Conservation (phyloP, 306 rosid species). For the Fragaria iinumae region DNA sequence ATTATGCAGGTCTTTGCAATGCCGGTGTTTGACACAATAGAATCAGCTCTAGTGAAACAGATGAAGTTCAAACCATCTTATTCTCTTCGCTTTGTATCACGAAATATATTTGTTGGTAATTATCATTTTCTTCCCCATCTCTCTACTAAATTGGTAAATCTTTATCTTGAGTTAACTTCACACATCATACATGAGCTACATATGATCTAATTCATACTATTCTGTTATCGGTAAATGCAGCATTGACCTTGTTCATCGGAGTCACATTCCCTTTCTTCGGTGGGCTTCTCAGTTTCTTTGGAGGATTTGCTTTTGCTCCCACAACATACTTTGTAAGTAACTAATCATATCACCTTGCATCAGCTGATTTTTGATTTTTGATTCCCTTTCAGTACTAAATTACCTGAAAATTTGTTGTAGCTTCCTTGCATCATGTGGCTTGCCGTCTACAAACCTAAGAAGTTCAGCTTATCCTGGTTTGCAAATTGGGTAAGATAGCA, state of each 20-base stretch:
- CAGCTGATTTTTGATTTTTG: not conserved
- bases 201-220: not conserved
- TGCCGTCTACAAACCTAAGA: conserved; percentile 32
- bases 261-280: conserved; percentile 47
- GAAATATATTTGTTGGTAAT: conserved; percentile 38
- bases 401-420: conserved; percentile 19
- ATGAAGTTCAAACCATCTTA: conserved; percentile 35
- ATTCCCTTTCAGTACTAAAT: not conserved
- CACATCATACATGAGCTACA: not conserved
- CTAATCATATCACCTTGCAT: not conserved
- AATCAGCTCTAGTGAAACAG: conserved; percentile 26
- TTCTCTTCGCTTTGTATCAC: conserved; percentile 27
- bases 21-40: conserved; percentile 38
- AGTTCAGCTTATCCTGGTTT: conserved; percentile 36
- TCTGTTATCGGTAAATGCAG: conserved; percentile 14
- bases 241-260: conserved; percentile 32
- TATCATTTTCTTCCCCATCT: not conserved
- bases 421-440: conserved; percentile 53
- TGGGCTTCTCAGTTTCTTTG: conserved; percentile 41
- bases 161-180: not conserved
- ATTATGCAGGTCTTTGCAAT: conserved; percentile 33
- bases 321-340: conserved; percentile 38
- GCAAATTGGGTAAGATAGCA: conserved; percentile 32
- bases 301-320: conserved; percentile 49
- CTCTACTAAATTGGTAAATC: not conserved